phyloP scores from a whole-genome alignment of 2,329 filamentous ascomycete genomes.

The Exutisphaerella laricina region DNA sequence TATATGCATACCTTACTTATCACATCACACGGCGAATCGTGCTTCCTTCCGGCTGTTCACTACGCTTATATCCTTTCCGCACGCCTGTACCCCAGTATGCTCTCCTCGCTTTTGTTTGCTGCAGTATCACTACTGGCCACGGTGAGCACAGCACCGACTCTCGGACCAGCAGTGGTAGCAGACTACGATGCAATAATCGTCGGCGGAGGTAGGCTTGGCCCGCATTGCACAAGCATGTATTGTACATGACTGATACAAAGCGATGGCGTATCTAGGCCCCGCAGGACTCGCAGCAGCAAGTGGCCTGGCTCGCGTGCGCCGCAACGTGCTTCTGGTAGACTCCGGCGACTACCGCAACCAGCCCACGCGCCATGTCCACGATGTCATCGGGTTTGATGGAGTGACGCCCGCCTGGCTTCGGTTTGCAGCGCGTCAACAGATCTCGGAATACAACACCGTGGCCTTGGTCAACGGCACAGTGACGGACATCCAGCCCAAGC shows the following conservation, averaged over 20 bases:
- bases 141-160: neutral
- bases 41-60: too few relatives aligned
- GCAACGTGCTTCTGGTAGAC: constrained; percentile 21
- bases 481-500: constrained; percentile 7
- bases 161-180: neutral
- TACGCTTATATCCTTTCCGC: too few relatives aligned
- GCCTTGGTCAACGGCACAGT: constrained; percentile 13
- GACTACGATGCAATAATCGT: neutral
- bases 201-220: neutral
- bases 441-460: constrained; percentile 18
- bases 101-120: too few relatives aligned
- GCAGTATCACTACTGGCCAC: too few relatives aligned
- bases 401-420: constrained; percentile 22
- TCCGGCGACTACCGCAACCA: constrained; percentile 24
- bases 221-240: too few relatives aligned
- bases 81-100: too few relatives aligned
- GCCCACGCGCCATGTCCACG: constrained; percentile 17
- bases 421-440: constrained; percentile 18
- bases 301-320: constrained; percentile 21
- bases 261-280: too few relatives aligned
- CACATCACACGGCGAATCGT: too few relatives aligned
- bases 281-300: constrained; percentile 23
- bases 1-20: too few relatives aligned
- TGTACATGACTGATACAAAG: too few relatives aligned
- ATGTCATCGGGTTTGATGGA: constrained; percentile 22